Base-by-base conservation (phyloP, 345 rosid genomes). In the Arabidopsis arenosa region DNA sequence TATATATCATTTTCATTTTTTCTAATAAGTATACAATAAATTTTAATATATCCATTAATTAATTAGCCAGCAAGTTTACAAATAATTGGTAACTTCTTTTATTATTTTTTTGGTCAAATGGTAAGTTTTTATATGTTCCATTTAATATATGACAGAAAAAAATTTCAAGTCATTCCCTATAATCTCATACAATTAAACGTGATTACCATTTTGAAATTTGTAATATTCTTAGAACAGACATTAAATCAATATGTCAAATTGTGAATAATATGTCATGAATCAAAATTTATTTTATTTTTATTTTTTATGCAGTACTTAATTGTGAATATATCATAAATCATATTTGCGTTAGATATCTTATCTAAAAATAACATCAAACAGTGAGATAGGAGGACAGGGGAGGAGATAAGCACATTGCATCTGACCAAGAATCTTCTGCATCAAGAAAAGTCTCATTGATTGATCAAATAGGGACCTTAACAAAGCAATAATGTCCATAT, bases 401-500 rank as follows among this genome's bases (percentile, higher is more conserved):
- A 28, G 4, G 6, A 58, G 14, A 5, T 32, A 32, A 17, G 65
- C 5, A 52, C 41, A 28, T 0, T 26, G 14, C 51, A 15, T 14
- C 7, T 21, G 15, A 59, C 47, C 15, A 57, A 26, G n/a, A 39
- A 33, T 7, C 32, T 2, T 62, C 21, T 41, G 21, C 63, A 53
- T n/a, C 63, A 65, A 74, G 60, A 75, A 28, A 15, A 75, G 63
- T 75, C 44, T 57, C 40, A 12, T 23, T 30, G 30, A 35, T 7
- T 52, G 32, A 62, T 60, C 63, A 52, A 60, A 21, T 68, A 61
- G 17, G 37, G 54, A 53, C 49, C 56, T 75, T 75, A 51, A 75
- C 47, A 68, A 51, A 43, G 23, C 70, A 62, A 61, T 17, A 69
- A 12, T 61, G 74, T 35, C 48, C 56, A 53, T 61, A 14, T 53